Base-by-base conservation (phyloP, 139 green algal species). In the Gonium pectorale region DNA sequence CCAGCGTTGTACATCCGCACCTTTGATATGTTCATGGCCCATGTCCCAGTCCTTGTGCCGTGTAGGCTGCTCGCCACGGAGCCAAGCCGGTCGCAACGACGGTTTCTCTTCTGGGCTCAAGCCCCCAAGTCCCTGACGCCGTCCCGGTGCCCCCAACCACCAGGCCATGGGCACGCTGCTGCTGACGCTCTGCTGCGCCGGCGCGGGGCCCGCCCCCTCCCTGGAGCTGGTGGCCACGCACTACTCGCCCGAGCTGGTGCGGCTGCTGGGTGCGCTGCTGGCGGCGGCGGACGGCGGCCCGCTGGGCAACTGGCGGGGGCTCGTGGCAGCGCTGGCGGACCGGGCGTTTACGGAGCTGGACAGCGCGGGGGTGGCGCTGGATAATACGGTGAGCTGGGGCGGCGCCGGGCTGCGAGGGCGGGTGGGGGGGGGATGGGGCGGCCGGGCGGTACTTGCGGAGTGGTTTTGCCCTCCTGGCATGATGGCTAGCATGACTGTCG, bases 271-370 rank as follows among this genome's bases (percentile, higher is more conserved):
- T 71, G 86, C 93, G 83, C 59, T 92, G 89, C 87, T 95, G 73
- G 75, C 80, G 7, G 89, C 86, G 41, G 71, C 70, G n/a, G 89
- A 93, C n/a, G 90, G 88, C 1, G 88, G 82, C 7, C 67, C 67
- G 15, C 82, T 95, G 37, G 64, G 75, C 46, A 93, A 49, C 81
- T 93, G 90, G 83, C 71, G 86, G 31, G 60, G 43, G 24, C 71
- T 88, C 77, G 88, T 98, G 68, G 90, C 71, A 21, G 85, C 79
- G 15, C 87, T 92, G n/a, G 85, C 67, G 92, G 94, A 98, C 52
- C 86, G 93, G n/a, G 74, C 94, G n/a, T 85, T 97, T 46, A 89
- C 82, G 37, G 95, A 97, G 74, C 60, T 97, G 81, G 93, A 97
- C 41, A 63, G 77, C 1, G 33, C 81, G 8, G 71, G 74, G 24